Conservation (phyloP, 1,139 yeast genomes). For the Sugiyamaella neomexicana region DNA sequence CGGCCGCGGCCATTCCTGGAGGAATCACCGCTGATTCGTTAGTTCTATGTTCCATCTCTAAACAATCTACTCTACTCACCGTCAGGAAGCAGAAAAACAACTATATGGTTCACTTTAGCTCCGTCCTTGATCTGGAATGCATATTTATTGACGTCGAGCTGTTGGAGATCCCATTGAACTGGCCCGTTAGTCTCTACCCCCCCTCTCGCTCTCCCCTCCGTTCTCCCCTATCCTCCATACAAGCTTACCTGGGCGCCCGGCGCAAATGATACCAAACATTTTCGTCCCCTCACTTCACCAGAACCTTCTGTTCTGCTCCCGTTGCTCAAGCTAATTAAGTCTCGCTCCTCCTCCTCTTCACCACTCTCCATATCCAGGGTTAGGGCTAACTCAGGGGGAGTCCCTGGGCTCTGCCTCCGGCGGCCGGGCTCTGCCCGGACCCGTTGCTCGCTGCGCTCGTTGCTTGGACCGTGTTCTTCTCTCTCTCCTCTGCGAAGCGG, state of each 20-base stretch:
- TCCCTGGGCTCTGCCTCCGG: too few relatives aligned
- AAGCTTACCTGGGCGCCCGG: slow-evolving; percentile 43
- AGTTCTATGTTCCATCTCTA: neutral
- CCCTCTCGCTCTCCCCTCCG: too few relatives aligned
- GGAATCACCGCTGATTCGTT: slow-evolving; percentile 46
- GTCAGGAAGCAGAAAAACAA: slow-evolving; percentile 75
- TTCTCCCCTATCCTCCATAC: too few relatives aligned
- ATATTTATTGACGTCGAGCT: slow-evolving; percentile 63
- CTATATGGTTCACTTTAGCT: slow-evolving; percentile 65
- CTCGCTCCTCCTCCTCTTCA: too few relatives aligned
- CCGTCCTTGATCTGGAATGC: slow-evolving; percentile 65
- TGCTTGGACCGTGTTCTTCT: too few relatives aligned
- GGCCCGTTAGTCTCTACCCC: neutral
- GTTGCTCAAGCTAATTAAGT: too few relatives aligned
- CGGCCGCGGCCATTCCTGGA: slow-evolving; percentile 71
- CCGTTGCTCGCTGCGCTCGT: too few relatives aligned
- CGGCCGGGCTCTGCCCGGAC: too few relatives aligned
- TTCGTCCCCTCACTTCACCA: neutral
- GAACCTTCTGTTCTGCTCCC: too few relatives aligned
- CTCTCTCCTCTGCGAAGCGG: too few relatives aligned
- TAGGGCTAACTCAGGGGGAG: too few relatives aligned
- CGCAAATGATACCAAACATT: slow-evolving; percentile 51
- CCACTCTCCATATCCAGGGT: too few relatives aligned
- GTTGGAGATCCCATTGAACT: slow-evolving; percentile 46
- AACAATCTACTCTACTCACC: slow-evolving; percentile 38